Conservation (phyloP, 257 asterid species). For the Prunella vulgaris region DNA sequence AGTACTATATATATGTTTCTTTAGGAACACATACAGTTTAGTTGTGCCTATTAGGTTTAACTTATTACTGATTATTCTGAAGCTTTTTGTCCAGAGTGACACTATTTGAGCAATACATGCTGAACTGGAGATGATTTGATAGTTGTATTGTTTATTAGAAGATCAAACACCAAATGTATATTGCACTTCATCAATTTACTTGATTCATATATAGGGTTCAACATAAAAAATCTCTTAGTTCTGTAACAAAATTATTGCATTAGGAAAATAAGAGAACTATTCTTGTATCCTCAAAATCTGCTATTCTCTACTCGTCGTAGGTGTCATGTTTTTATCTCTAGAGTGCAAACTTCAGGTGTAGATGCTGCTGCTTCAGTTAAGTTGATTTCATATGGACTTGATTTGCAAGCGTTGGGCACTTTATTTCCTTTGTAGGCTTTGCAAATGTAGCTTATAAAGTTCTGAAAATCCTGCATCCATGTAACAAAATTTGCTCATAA, state of each 20-base stretch:
- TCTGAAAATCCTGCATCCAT: constrained; percentile 61
- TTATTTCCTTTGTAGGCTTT: constrained; percentile 55
- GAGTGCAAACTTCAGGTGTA: constrained; percentile 33
- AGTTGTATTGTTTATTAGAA: not conserved
- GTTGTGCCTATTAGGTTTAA: not conserved
- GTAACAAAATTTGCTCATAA: not conserved
- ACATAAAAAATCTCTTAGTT: not conserved
- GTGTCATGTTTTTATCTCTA: constrained; percentile 13
- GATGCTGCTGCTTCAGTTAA: constrained; percentile 15
- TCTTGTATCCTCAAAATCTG: not conserved
- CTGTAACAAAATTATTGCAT: not conserved
- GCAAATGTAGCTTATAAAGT: constrained; percentile 61
- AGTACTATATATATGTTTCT: not conserved
- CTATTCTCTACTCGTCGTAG: constrained; percentile 10
- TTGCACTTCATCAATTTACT: not conserved
- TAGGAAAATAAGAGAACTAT: not conserved
- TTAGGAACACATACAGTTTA: not conserved
- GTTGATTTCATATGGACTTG: constrained; percentile 24
- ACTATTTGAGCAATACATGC: not conserved
- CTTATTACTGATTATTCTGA: not conserved
- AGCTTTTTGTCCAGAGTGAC: not conserved
- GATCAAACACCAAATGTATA: not conserved
- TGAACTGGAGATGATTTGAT: not conserved
- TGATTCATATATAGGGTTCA: not conserved
- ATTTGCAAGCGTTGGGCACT: constrained; percentile 52